Base-by-base conservation (phyloP, 805 yeast genomes). In the Groenewaldozyma salmanticensis region DNA sequence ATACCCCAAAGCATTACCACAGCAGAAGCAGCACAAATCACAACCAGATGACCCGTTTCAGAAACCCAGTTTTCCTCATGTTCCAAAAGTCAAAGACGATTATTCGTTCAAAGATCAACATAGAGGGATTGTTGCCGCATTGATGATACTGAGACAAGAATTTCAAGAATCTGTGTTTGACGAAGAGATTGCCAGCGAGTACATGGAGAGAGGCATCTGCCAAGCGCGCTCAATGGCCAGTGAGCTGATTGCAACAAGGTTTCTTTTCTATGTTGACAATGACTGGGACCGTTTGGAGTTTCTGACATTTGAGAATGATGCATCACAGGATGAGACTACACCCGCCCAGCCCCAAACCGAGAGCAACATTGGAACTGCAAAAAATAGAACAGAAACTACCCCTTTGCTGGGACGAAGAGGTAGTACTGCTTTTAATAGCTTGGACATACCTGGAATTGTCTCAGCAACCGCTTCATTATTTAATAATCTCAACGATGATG, bases 221-320 rank as follows among this genome's bases (percentile, higher is more conserved):
- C 51, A 55, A 21, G 58, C 61, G 3, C 39, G 61, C 13, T 55
- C 59, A 2, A 44, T n/a, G 29, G 53, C 60, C 1, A 55, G 57
- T 5, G 62, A 57, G 36, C 43, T 58, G 4, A 50, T 57, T 6
- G 58, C 62, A 1, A 43, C 44, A 19, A 46, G 54, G n/a, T 54
- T 45, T 33, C 44, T 59, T 15, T 46, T 47, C 19, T 46, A 50
- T 41, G 31, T 57, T n/a, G 45, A 54, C 5, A 45, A 45, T 31
- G 51, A 51, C 27, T 20, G 27, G 18, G 47, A 48, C 21, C 38
- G 49, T 16, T 43, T 49, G 13, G 45, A 37, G 40, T 34, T 36
- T 24, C 22, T 47, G 20, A 49, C 51, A 15, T 49, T 33, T 32
- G 52, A 48, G 31, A 20, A 20, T 17, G 17, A 6, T 2, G 15